Evolutionary conservation across 345 rosid genomes (phyloP), one percentile per base, ranked within the genome.

Genomic region (Erucastrum elatum): DNA sequence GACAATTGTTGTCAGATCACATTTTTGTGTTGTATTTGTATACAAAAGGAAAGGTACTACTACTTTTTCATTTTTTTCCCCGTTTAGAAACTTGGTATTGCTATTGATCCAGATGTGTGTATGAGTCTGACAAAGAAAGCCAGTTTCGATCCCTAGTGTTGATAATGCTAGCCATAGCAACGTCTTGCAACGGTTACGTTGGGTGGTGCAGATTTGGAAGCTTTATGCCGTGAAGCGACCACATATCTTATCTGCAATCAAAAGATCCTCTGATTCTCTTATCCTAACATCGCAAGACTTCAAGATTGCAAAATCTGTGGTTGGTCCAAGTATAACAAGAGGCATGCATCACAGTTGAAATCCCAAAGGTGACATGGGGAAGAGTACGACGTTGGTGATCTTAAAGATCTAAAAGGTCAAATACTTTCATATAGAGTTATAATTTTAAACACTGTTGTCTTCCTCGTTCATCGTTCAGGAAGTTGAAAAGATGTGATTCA

Each of bases 321-420:
- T 94, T 63, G 90, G 90, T 58, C 95, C 99, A 55, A 93, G 98
- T 84, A 90, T 91, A 81, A 92, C 94, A 31, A 89, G 97, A 84
- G 99, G 66, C 27, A 4, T 21, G 98, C 61, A 91, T 94, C 64
- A 87, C 94, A 0, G 94, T 90, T 31, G 97, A 94, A 82, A 83
- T 94, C 8, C 99, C 99, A 30, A 90, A 88, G 79, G 94, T 95
- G 39, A 80, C 93, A 7, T 95, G 21, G 98, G 99, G 91, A 91
- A n/a, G n/a, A n/a, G n/a, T n/a, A n/a, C 17, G 98, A 95, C 73
- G 86, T 95, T 69, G 98, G 98, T 66, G 99, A 97, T 78, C 86
- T 92, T 9, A 78, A 77, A 64, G 86, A 87, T 74, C 53, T 91
- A 71, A 93, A 93, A 93, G 91, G 21, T 21, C 1, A 21, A 21